Percentiles rank a stretch among this genome's conserved stretches.
phyloP scores from a whole-genome alignment of 148 eudicot species.

The Fagopyrum tataricum region DNA sequence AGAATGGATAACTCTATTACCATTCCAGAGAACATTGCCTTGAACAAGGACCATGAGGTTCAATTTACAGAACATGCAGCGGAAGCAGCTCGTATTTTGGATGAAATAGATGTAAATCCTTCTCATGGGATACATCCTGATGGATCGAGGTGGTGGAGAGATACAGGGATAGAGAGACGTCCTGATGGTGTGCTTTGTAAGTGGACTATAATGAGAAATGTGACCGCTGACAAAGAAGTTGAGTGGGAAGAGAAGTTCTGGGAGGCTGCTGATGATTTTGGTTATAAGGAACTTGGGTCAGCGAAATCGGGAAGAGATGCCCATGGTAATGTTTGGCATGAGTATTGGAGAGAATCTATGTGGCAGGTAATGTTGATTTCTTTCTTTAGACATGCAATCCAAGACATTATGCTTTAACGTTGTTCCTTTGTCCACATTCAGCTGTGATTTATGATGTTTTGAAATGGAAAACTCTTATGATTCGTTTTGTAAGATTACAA shows the following conservation, averaged over 20 bases:
- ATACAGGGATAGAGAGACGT: constrained; percentile 67
- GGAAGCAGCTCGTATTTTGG: constrained; percentile 67
- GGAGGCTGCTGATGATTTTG: constrained; percentile 89
- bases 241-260: constrained; percentile 97
- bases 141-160: constrained; percentile 91
- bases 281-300: constrained; percentile 79
- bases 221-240: constrained; percentile 57
- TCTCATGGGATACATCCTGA: constrained; percentile 45
- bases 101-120: constrained; percentile 28
- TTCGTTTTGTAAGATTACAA: no score
- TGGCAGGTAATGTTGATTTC: constrained; percentile 46
- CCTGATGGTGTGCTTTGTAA: constrained; percentile 72
- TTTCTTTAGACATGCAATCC: background rate
- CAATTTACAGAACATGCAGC: constrained; percentile 63
- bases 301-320: constrained; percentile 97
- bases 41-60: constrained; percentile 39
- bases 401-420: background rate
- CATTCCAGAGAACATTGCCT: constrained; percentile 25
- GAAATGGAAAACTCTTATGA: background rate
- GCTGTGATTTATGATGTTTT: background rate
- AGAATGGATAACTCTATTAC: constrained; percentile 26
- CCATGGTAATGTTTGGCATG: constrained; percentile 81
- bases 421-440: background rate
- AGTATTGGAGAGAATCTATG: constrained; percentile 89
- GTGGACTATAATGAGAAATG: constrained; percentile 81